Conservation (phyloP, 768 basidiomycete species). For the Termitomyces sp. region DNA sequence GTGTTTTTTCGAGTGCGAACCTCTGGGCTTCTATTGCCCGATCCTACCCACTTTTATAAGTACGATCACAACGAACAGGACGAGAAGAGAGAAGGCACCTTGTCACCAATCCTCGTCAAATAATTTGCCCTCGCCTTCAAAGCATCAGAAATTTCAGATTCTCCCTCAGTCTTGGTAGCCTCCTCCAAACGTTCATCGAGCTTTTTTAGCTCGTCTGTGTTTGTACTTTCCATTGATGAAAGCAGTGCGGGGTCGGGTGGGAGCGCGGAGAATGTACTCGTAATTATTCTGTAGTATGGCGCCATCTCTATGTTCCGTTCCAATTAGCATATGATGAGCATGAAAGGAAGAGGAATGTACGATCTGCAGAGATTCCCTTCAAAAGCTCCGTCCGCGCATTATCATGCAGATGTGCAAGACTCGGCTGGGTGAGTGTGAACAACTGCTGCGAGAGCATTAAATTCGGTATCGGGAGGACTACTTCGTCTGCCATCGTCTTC, state of each 20-base stretch:
- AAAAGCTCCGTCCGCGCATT: slow-evolving; percentile 60
- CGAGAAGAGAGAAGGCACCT: slow-evolving; percentile 21
- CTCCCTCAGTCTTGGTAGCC: slow-evolving; percentile 87
- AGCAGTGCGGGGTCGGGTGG: slow-evolving; percentile 49
- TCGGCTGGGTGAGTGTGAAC: slow-evolving; percentile 63
- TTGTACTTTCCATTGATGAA: slow-evolving; percentile 57
- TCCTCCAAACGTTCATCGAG: slow-evolving; percentile 78
- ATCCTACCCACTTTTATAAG: slow-evolving; percentile 18
- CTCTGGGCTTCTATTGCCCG: slow-evolving; percentile 76
- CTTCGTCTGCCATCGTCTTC: slow-evolving; percentile 71
- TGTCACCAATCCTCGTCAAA: slow-evolving; percentile 86
- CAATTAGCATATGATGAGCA: neutral
- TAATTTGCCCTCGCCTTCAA: slow-evolving; percentile 82
- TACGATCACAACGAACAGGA: no score
- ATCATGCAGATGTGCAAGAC: slow-evolving; percentile 58
- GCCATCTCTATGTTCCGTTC: slow-evolving; percentile 53
- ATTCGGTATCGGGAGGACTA: slow-evolving; percentile 83
- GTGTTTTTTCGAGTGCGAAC: slow-evolving; percentile 84
- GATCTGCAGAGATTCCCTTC: slow-evolving; percentile 73
- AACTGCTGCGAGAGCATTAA: slow-evolving; percentile 74
- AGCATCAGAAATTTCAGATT: slow-evolving; percentile 88
- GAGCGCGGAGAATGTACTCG: slow-evolving; percentile 40
- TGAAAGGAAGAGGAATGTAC: neutral
- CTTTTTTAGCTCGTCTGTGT: slow-evolving; percentile 63
- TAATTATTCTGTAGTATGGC: slow-evolving; percentile 67